Conservation (phyloP, 2,329 filamentous ascomycete species). For the Aspergillus caelatus region DNA sequence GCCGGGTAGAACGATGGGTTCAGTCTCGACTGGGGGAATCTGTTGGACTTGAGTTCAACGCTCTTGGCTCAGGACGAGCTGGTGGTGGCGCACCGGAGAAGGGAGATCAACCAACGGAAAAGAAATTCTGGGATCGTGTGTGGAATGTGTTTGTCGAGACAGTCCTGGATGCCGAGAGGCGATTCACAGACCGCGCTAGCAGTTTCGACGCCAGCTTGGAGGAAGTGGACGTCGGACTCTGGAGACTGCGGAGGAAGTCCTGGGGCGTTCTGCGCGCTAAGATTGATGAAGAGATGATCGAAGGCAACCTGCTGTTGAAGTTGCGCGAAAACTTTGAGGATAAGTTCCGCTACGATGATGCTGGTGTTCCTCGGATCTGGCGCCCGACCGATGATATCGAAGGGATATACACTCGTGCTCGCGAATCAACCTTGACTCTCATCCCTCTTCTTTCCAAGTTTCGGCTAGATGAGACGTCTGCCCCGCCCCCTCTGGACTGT, state of each 20-base stretch:
- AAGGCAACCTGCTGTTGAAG: conserved; percentile 93
- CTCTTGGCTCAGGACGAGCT: conserved; percentile 83
- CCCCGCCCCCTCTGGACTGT: conserved; percentile 76
- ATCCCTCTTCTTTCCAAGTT: conserved; percentile 89
- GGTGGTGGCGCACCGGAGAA: conserved; percentile 79
- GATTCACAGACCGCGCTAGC: conserved; percentile 85
- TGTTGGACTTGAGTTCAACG: conserved; percentile 92
- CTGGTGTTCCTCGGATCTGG: conserved; percentile 94
- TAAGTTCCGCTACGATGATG: conserved; percentile 97
- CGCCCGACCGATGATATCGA: conserved; percentile 96
- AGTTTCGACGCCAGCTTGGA: conserved; percentile 91
- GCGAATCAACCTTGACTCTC: conserved; percentile 87
- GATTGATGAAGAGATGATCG: conserved; percentile 97
- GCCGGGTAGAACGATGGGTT: conserved; percentile 91
- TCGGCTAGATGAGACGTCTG: conserved; percentile 72
- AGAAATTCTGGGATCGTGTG: conserved; percentile 92
- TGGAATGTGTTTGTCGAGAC: conserved; percentile 84
- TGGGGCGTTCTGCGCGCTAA: conserved; percentile 89
- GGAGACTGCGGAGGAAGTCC: conserved; percentile 89
- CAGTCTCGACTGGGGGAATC: conserved; percentile 83
- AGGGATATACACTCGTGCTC: conserved; percentile 86
- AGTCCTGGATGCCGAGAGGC: conserved; percentile 79
- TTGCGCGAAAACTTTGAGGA: conserved; percentile 98
- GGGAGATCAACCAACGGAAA: conserved; percentile 75
- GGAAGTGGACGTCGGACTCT: conserved; percentile 89